Conservation (phyloP, 139 green algal genomes). For the Chlamydomonas incerta region DNA sequence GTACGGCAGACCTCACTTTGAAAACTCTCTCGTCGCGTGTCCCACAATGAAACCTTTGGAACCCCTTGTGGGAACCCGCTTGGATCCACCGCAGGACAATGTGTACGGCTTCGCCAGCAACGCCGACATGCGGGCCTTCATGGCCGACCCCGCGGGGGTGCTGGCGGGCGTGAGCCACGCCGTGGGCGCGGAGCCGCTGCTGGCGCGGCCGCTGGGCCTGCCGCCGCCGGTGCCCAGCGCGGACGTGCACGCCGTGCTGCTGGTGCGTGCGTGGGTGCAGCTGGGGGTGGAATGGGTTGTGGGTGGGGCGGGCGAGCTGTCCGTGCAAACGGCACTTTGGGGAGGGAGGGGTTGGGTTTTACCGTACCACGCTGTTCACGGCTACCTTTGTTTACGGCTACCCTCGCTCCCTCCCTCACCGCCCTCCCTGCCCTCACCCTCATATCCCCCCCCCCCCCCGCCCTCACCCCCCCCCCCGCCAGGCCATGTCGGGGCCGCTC, state of each 20-base stretch:
- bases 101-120: constrained; percentile 53
- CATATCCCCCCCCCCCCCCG: background rate
- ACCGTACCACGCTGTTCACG: too few species aligned
- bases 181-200: constrained; percentile 51
- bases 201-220: constrained; percentile 57
- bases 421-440: background rate
- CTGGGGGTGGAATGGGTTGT: too few species aligned
- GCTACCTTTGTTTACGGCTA: too few species aligned
- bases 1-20: too few species aligned
- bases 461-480: background rate
- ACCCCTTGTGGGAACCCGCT: too few species aligned
- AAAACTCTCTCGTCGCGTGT: too few species aligned
- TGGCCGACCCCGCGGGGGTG: constrained; percentile 15
- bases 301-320: too few species aligned
- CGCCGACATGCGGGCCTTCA: constrained; percentile 44
- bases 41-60: too few species aligned
- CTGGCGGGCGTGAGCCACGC: constrained; percentile 40
- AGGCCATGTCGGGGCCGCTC: constrained; percentile 38
- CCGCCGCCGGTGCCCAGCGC: constrained; percentile 13
- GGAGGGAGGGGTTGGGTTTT: too few species aligned
- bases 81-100: constrained; percentile 37
- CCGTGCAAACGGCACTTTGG: too few species aligned
- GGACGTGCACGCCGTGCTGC: constrained; percentile 25
- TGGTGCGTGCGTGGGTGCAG: background rate
- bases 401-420: background rate